Conservation (phyloP, 2,329 filamentous ascomycete species). For the Achaetomium macrosporum region DNA sequence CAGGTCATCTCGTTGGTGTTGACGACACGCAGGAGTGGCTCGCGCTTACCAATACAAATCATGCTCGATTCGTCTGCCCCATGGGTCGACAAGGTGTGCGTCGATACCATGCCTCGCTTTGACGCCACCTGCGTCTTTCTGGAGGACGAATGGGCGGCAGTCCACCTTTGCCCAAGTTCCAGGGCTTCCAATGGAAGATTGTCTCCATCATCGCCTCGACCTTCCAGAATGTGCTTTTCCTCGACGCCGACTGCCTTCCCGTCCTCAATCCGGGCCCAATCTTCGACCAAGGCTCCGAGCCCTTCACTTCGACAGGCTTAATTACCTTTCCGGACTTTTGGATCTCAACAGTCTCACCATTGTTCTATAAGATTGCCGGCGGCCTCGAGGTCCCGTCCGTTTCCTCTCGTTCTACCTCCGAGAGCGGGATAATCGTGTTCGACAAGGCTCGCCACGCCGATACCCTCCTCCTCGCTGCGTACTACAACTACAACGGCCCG, state of each 20-base stretch:
- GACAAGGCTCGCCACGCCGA: conserved; percentile 42
- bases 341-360: conserved; percentile 36
- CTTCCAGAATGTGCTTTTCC: conserved; percentile 53
- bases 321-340: conserved; percentile 56
- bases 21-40: conserved; percentile 46
- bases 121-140: conserved; percentile 32
- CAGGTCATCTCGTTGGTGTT: conserved; percentile 45
- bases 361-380: conserved; percentile 40
- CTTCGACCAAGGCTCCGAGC: conserved; percentile 39
- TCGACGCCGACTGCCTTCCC: conserved; percentile 54
- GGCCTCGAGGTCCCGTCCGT: conserved; percentile 29
- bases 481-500: conserved; percentile 52
- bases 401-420: conserved; percentile 33
- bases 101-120: conserved; percentile 27
- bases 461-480: conserved; percentile 43
- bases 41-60: conserved; percentile 41
- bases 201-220: conserved; percentile 53
- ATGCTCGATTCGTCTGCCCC: conserved; percentile 31
- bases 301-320: conserved; percentile 46
- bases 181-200: conserved; percentile 50
- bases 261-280: conserved; percentile 34
- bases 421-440: conserved; percentile 45
- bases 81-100: conserved; percentile 30
- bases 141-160: conserved; percentile 23
- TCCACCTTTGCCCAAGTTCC: conserved; percentile 20